Base-by-base conservation (phyloP, 768 basidiomycete species). In the Kondoa malvinella region DNA sequence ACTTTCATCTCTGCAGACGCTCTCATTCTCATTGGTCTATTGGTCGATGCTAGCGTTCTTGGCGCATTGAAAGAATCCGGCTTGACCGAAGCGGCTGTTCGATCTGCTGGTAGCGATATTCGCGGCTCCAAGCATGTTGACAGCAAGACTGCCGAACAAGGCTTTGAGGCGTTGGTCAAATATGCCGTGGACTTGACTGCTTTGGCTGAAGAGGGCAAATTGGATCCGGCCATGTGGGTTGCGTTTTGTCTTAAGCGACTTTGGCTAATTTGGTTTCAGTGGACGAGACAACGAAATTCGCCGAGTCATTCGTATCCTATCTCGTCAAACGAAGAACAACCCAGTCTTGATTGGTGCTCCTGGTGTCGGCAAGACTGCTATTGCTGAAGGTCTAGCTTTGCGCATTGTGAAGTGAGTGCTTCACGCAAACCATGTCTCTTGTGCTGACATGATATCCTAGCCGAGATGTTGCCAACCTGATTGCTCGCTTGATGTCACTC, bases 1-100 rank as follows among this genome's bases (percentile, higher is more conserved):
- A 86, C 86, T 1, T 95, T 89, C 77, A 86, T 97, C 68, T 92
- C 92, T 0, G 88, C 92, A 76, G 91, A 96, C 70, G 92, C 95
- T 75, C 78, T 97, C 64, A 81, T 96, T 31, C 84, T 91, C 29
- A n/a, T n/a, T n/a, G 90, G 89, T 0, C 83, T 96, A 63, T 74
- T 90, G 72, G 85, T 89, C 71, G 88, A 92, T 68, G 66, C 83
- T 0, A 81, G 83, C 1, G 82, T 97, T 67, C 77, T 81, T 16
- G 76, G 82, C 30, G 76, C 91, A 17, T 77, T 95, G 72, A 92
- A 89, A 76, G 88, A 90, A 63, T 83, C 84, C 1, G 79, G 80
- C 21, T 80, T 88, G 25, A 71, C 69, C 4, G 86, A 83, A 0
- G 87, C 87, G 65, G 82, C 85, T 0, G 79, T 83, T 8, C 87